Base-by-base conservation (phyloP, 2,329 filamentous ascomycete genomes). In the Penicillium palitans region DNA sequence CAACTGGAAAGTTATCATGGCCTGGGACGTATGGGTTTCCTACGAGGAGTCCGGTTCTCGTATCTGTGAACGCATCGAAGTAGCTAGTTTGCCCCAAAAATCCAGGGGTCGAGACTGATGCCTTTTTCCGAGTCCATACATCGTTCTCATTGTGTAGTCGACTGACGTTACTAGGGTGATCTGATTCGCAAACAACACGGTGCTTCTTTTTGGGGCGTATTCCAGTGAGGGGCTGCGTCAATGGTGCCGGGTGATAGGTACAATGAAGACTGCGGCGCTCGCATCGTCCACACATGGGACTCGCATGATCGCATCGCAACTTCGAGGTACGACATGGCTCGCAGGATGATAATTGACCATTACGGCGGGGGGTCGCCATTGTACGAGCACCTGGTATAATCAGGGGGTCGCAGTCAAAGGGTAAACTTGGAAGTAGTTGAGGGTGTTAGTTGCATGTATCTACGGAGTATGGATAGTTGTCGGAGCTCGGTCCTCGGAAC, bases 291-390 rank as follows among this genome's bases (percentile, higher is more conserved):
- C 53, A 55, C 6, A 50, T 31, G 4, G 53, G 53, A 21, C 46
- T 55, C 21, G 40, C 44, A 52, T 68, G 66, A 21, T 68, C 66
- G 50, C 66, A 68, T 25, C 66, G 64, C n/a, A 68, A 48, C 42
- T 68, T 68, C 12, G 66, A 62, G 41, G 57, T 67, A 15, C 66
- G 63, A 24, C 66, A 68, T 3, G 66, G 63, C 55, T 68, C 66
- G 46, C 66, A 68, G 3, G 66, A 68, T 1, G 66, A 61, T 17
- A 64, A 39, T 15, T 55, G 53, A n/a, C 53, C 53, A 37, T 55
- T 55, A 2, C 53, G 53, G 29, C 53, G 53, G n/a, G 53, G 42
- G 1, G 52, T 54, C 12, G 52, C 41, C 52, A 54, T 54, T 8
- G 6, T n/a, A 15, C 9, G 2, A 17, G 6, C 4, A 13, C 10